Percentiles rank a stretch among this genome's conserved stretches.
These are phyloP conservation scores for Colletotrichum liaoningense DNA, from an alignment of 2,329 filamentous ascomycete genomes.

Conservation along the genomic window DNA sequence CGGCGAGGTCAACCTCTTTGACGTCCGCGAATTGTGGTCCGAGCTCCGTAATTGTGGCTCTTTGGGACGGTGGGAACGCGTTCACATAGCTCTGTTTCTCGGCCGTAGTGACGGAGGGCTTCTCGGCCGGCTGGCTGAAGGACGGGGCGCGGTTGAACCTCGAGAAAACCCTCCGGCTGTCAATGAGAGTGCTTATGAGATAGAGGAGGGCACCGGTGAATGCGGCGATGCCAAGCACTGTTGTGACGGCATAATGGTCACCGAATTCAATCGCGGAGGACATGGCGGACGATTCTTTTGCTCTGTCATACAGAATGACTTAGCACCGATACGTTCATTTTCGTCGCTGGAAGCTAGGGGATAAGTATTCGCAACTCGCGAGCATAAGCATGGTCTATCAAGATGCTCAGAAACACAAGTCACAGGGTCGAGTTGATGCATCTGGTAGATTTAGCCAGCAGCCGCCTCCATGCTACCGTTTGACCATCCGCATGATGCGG, in stretches of 20 bases:
- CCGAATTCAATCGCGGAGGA: neutral
- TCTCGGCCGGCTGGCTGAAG: neutral
- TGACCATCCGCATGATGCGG: neutral
- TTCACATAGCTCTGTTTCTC: constrained; percentile 38
- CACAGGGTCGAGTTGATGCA: neutral
- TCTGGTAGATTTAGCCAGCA: neutral
- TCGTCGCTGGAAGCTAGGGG: neutral
- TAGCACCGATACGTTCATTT: neutral
- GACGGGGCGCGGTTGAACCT: constrained; percentile 7
- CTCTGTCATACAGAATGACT: neutral
- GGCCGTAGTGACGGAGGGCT: neutral
- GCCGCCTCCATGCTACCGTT: neutral
- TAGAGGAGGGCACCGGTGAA: constrained; percentile 12
- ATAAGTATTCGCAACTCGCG: neutral
- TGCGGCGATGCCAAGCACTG: constrained; percentile 8
- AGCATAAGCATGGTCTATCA: neutral
- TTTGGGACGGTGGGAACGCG: constrained; percentile 43
- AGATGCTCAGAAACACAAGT: neutral
- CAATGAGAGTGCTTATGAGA: neutral
- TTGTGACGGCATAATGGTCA: neutral
- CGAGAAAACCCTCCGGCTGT: neutral
- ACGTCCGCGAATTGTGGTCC: constrained; percentile 6
- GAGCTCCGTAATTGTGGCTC: constrained; percentile 33
- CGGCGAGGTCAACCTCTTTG: constrained; percentile 31
- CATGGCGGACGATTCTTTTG: constrained; percentile 3